phyloP scores from a whole-genome alignment of 1,139 yeast genomes.

The Yamadazyma buinensis region DNA sequence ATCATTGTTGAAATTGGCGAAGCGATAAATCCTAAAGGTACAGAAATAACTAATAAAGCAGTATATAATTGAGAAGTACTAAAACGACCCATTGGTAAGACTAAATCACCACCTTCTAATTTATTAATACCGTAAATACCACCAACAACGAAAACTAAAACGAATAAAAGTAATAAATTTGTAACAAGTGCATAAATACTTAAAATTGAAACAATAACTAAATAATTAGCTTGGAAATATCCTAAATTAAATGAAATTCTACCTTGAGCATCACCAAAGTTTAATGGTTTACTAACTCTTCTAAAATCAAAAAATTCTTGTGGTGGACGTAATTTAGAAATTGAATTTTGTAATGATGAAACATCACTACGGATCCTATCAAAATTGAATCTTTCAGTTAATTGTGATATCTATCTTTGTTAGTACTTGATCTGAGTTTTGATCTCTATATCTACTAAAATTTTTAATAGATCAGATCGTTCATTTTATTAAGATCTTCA shows the following conservation, averaged over 20 bases:
- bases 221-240: constrained; percentile 85
- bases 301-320: constrained; percentile 92
- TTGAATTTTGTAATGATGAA: constrained; percentile 50
- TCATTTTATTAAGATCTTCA: background rate
- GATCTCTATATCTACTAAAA: too few relatives aligned
- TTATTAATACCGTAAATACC: constrained; percentile 78
- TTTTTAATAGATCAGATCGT: background rate
- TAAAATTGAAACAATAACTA: constrained; percentile 67
- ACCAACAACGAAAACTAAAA: constrained; percentile 59
- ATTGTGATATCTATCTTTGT: constrained; percentile 30
- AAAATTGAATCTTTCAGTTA: constrained; percentile 48
- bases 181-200: constrained; percentile 62
- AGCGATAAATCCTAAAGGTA: constrained; percentile 90
- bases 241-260: constrained; percentile 83
- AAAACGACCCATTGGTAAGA: constrained; percentile 61
- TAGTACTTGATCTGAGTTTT: constrained; percentile 10
- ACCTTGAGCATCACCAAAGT: constrained; percentile 85
- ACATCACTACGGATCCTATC: constrained; percentile 46
- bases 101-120: constrained; percentile 79
- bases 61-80: constrained; percentile 88
- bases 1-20: constrained; percentile 90
- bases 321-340: constrained; percentile 78
- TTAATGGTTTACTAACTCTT: constrained; percentile 84
- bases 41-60: constrained; percentile 68
- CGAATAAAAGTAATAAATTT: constrained; percentile 79